Base-by-base conservation (phyloP, 345 rosid genomes). In the Anastatica hierochuntica region DNA sequence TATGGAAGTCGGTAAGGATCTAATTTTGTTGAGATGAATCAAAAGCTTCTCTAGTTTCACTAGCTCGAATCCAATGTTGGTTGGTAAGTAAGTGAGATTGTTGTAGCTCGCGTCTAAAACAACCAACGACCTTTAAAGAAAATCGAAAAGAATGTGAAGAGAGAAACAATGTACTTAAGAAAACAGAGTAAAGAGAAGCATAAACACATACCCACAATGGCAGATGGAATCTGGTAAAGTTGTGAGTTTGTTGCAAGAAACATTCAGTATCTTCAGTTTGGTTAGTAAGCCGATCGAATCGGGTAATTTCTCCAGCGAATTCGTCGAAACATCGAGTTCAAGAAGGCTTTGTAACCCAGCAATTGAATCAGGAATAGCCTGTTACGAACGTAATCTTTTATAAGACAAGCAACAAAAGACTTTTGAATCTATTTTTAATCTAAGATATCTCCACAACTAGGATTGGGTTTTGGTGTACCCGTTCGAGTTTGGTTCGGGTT, bases 361-460 rank as follows among this genome's bases (percentile, higher is more conserved):
- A 20, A 92, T 78, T 4, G 98, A 88, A 58, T 92, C 95, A 35
- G 97, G 97, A 59, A 92, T 74, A 8, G 52, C 73, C 98, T 92
- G 79, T 66, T 60, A 44, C 56, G 27, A 38, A 49, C 40, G 66
- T 35, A 51, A 35, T 40, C 31, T 37, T 4, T 5, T 57, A 21
- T 21, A 21, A 27, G 6, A 65, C 43, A 49, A 20, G 41, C 24
- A 29, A 2, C 6, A 18, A 43, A 21, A 24, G 5, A 58, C 44
- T 36, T 34, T 0, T 58, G 36, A 14, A 20, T 14, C 38, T 52
- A 30, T 12, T 9, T 23, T 10, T 7, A 29, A 23, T 3, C 27
- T 3, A 23, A 23, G 27, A 23, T 23, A 23, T 23, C 27, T 23
- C 27, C 6, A 6, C 3, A 23, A 3, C 27, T 23, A 23, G n/a